Conservation (phyloP, 2,329 filamentous ascomycete species). For the Calonectria pseudoreteaudii region DNA sequence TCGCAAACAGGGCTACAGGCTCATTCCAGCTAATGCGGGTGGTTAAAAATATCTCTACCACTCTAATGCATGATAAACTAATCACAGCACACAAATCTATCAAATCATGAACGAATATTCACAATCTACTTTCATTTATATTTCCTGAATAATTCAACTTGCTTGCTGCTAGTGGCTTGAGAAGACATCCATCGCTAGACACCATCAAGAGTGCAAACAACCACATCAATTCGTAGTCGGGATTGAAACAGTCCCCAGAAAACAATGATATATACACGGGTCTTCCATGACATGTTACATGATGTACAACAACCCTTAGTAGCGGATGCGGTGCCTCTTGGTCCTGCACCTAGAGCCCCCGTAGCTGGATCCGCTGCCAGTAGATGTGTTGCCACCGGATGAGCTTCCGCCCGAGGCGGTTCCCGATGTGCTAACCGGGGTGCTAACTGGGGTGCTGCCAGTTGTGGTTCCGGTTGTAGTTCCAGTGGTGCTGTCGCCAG, state of each 20-base stretch:
- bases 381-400: not conserved
- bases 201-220: not conserved
- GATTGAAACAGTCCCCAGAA: not conserved
- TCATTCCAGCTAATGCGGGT: not conserved
- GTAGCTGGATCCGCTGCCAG: not conserved
- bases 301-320: not conserved
- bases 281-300: not conserved
- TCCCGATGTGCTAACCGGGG: not conserved
- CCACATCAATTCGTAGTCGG: not conserved
- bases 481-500: not conserved
- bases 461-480: not conserved
- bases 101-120: not conserved
- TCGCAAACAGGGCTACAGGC: not conserved
- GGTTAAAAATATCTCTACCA: not conserved
- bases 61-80: no score
- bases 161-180: not conserved
- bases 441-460: not conserved
- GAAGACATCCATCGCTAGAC: not conserved
- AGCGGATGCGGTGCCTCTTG: not conserved
- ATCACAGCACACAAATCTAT: not conserved
- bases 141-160: not conserved
- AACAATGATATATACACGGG: not conserved
- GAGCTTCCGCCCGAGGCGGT: not conserved
- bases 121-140: not conserved
- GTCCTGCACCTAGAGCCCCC: not conserved